Percentiles rank a stretch among this genome's conserved stretches.
Conservation (phyloP, 2,329 filamentous ascomycete species). For the Metarhizium brunneum region DNA sequence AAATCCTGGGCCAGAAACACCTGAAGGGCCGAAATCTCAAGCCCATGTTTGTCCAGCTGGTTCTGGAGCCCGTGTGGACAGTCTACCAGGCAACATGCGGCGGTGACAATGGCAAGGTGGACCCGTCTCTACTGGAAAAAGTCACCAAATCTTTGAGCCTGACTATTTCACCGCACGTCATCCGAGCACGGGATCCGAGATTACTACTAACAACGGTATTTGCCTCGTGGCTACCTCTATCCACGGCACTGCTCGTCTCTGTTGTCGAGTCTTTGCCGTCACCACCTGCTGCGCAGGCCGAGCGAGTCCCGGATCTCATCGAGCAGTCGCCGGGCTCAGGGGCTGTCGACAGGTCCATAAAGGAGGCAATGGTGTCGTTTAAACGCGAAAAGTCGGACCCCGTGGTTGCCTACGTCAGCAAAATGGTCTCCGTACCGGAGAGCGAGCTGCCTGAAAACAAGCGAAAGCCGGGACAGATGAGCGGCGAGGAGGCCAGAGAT, state of each 20-base stretch:
- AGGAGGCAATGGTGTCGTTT: conserved; percentile 75
- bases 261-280: conserved; percentile 89
- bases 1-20: conserved; percentile 83
- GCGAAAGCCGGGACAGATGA: conserved; percentile 56
- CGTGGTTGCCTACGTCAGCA: conserved; percentile 91
- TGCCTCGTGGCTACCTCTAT: conserved; percentile 81
- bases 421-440: conserved; percentile 92
- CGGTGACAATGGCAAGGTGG: conserved; percentile 72
- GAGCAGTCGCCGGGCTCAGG: conserved; percentile 69
- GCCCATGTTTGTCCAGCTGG: conserved; percentile 94
- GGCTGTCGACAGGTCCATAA: conserved; percentile 58
- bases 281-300: conserved; percentile 68
- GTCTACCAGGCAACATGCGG: conserved; percentile 87
- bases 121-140: conserved; percentile 77
- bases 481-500: conserved; percentile 81
- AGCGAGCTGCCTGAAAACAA: conserved; percentile 88
- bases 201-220: conserved; percentile 82
- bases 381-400: conserved; percentile 62
- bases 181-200: conserved; percentile 74
- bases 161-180: conserved; percentile 72
- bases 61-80: conserved; percentile 92
- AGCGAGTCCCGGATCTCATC: conserved; percentile 70
- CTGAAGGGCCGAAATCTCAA: conserved; percentile 86
- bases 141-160: conserved; percentile 88
- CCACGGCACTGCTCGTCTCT: conserved; percentile 84